Evolutionary conservation across 2,329 filamentous ascomycete genomes (phyloP), one percentile per base, ranked within the genome.

Genomic region (Monascus ruber): DNA sequence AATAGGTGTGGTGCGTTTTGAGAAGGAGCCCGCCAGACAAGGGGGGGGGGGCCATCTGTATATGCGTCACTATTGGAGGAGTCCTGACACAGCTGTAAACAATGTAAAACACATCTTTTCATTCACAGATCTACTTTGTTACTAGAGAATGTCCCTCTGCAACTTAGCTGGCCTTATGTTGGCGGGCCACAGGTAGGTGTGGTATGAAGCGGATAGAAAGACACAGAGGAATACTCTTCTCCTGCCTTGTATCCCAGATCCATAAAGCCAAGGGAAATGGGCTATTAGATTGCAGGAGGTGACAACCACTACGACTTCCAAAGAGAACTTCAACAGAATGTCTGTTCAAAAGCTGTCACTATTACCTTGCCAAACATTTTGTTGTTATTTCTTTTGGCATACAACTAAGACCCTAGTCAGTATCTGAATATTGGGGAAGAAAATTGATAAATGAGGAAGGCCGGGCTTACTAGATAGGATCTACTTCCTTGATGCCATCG

Each of bases 381-480:
- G 76, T 67, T 34, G 74, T 79, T 35, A 79, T 75, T 40, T 73
- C 68, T 60, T 76, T 82, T 1, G 85, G 85, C 74, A 87, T 79
- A 60, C 83, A 87, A 55, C 72, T 75, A 28, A 24, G 34, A n/a
- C 5, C 31, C 28, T 34, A 24, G 42, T 56, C 47, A 57, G 48
- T 35, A 37, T 44, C 38, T 17, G 17, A 45, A 25, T 25, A 11
- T 36, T 11, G 26, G 25, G 33, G 34, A 24, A 11, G n/a, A 29
- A n/a, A 36, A 27, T 25, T 9, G 24, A 32, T 27, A 2, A n/a
- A 27, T 9, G 4, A 6, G 5, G 31, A 34, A 31, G 24, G n/a
- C 33, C 28, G 28, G 6, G 63, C 72, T 68, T 68, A 84, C 79
- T 96, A 98, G 34, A 85, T 77, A 27, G 91, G 85, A 60, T 98